Conservation (phyloP, 352 stramenopile genomes). For the Phytophthora idaei region DNA sequence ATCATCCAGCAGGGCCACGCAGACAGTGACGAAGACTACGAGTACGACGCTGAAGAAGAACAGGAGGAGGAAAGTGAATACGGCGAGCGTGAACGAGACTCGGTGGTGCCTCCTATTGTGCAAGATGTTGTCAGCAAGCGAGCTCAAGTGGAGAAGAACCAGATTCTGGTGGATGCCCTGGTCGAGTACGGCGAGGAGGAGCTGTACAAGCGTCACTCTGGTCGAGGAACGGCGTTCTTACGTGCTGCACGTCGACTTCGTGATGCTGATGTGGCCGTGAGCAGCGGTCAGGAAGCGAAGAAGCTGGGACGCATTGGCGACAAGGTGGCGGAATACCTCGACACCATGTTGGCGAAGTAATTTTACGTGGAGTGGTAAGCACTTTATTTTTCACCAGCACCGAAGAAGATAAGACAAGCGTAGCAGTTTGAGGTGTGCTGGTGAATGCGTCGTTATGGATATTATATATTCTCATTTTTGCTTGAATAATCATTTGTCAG, state of each 20-base stretch:
- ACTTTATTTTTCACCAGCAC: slow-evolving; percentile 8
- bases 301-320: slow-evolving; percentile 61
- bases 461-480: slow-evolving; percentile 12
- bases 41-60: slow-evolving; percentile 48
- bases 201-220: slow-evolving; percentile 57
- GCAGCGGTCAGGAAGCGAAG: slow-evolving; percentile 53
- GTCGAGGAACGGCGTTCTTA: slow-evolving; percentile 66
- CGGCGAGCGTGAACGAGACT: slow-evolving; percentile 20
- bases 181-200: slow-evolving; percentile 63
- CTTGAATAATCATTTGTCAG: background rate
- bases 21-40: slow-evolving; percentile 69
- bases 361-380: background rate
- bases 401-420: slow-evolving; percentile 2
- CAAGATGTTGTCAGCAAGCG: slow-evolving; percentile 48
- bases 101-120: slow-evolving; percentile 51
- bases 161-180: slow-evolving; percentile 67
- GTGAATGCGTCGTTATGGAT: slow-evolving; percentile 6
- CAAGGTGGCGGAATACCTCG: slow-evolving; percentile 68
- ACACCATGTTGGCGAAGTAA: slow-evolving; percentile 42
- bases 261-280: slow-evolving; percentile 53
- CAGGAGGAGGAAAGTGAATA: slow-evolving; percentile 39
- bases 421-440: slow-evolving; percentile 9
- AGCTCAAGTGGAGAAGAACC: slow-evolving; percentile 56
- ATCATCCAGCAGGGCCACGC: slow-evolving; percentile 74
- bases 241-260: slow-evolving; percentile 64